These are phyloP conservation scores for Sabuloglossum arenarium DNA, from an alignment of 495 filamentous ascomycete genomes.

Conservation along the genomic window DNA sequence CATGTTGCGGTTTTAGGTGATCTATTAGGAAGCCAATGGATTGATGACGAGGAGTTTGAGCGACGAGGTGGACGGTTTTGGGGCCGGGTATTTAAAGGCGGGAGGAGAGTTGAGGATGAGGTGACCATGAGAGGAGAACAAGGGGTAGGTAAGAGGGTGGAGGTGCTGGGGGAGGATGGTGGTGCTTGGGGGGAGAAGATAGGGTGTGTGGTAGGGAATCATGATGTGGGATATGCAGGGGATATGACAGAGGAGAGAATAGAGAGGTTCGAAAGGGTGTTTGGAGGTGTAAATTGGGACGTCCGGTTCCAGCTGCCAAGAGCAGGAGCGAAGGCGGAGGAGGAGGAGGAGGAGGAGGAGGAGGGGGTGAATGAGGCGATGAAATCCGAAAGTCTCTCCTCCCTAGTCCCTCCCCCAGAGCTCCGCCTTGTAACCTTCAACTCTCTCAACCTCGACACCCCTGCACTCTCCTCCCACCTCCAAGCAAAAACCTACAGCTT, in stretches of 20 bases:
- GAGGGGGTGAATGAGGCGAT: neutral
- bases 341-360: neutral
- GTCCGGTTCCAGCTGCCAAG: conserved; percentile 43
- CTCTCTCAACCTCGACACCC: conserved; percentile 75
- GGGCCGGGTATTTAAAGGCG: conserved; percentile 51
- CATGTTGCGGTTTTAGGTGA: conserved; percentile 84
- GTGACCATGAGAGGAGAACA: conserved; percentile 15
- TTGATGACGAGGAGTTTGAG: conserved; percentile 64
- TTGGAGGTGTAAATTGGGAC: conserved; percentile 78
- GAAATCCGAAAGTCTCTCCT: no score
- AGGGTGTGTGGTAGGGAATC: conserved; percentile 83
- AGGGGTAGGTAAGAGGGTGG: conserved; percentile 6
- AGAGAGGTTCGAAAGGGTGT: conserved; percentile 56
- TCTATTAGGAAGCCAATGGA: conserved; percentile 91
- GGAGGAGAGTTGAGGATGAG: conserved; percentile 44
- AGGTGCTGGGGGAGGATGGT: conserved; percentile 20
- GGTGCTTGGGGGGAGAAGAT: conserved; percentile 51
- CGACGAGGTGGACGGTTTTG: conserved; percentile 54
- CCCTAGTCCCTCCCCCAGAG: no score
- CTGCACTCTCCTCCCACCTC: conserved; percentile 38
- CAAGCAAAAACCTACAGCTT: conserved; percentile 57
- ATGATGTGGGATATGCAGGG: conserved; percentile 89
- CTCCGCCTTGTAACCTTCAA: conserved; percentile 76
- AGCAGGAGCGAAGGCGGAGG: conserved; percentile 10
- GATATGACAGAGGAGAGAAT: conserved; percentile 56